A percentile compares a stretch with the other conserved stretches of the same genome.
Conservation (phyloP, 805 yeast genomes). For the Candida piceae region DNA sequence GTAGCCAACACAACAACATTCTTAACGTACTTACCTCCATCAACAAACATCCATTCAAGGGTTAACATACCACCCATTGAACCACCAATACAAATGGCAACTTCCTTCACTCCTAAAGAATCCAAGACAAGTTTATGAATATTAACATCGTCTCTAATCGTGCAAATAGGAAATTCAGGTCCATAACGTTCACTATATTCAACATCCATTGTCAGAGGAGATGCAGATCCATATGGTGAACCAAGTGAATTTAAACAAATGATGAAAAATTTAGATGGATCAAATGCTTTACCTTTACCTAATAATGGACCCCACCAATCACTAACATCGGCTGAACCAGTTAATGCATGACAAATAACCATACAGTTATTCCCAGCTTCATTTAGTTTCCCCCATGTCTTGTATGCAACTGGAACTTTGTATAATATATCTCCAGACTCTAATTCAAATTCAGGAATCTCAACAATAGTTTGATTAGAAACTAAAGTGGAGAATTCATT, state of each 20-base stretch:
- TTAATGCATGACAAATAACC: conserved; percentile 92
- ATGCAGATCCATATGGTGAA: conserved; percentile 93
- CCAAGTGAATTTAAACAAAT: conserved; percentile 91
- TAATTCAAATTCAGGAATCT: conserved; percentile 65
- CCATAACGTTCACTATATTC: conserved; percentile 76
- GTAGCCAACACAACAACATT: conserved; percentile 83
- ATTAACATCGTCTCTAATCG: conserved; percentile 87
- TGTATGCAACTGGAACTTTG: conserved; percentile 88
- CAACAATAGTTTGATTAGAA: conserved; percentile 69
- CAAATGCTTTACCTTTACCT: conserved; percentile 84
- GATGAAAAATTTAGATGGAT: conserved; percentile 80
- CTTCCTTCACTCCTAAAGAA: conserved; percentile 66
- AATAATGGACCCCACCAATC: conserved; percentile 99
- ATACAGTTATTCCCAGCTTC: conserved; percentile 65
- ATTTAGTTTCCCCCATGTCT: conserved; percentile 90
- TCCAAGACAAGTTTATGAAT: conserved; percentile 77
- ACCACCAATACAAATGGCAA: conserved; percentile 91
- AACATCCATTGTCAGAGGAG: conserved; percentile 82
- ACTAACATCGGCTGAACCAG: conserved; percentile 91
- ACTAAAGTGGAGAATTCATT: conserved; percentile 73
- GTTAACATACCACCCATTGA: conserved; percentile 99
- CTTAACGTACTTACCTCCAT: conserved; percentile 61
- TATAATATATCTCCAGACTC: conserved; percentile 76
- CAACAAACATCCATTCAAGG: conserved; percentile 71
- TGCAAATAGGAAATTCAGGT: conserved; percentile 90